Evolutionary conservation across 2,329 filamentous ascomycete genomes (phyloP).

Genomic region (Colletotrichum orbiculare): DNA sequence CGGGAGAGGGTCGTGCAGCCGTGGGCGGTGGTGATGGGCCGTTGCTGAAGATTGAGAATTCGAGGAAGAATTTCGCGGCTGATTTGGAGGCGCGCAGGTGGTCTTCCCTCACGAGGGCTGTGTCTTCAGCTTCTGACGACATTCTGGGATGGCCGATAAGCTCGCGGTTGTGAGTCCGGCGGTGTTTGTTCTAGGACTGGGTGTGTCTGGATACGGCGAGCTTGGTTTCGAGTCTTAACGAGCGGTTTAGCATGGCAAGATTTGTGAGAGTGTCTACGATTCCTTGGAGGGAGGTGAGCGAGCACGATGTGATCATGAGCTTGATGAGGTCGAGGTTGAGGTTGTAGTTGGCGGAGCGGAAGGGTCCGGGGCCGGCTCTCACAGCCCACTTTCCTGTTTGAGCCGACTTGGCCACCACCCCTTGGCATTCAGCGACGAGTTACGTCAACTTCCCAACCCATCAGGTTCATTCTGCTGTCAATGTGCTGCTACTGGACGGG

Average conservation of each 20-base stretch:
- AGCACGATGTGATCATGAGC: too few relatives aligned
- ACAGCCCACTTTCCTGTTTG: constrained; percentile 32
- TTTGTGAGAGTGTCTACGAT: too few relatives aligned
- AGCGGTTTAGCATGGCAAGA: too few relatives aligned
- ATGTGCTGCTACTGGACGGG: too few relatives aligned
- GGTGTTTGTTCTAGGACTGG: neutral
- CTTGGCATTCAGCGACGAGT: constrained; percentile 13
- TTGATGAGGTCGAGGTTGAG: neutral
- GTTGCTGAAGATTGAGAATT: constrained; percentile 58
- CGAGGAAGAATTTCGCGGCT: constrained; percentile 54
- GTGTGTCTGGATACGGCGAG: too few relatives aligned
- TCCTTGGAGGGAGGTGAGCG: too few relatives aligned
- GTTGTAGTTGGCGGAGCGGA: neutral
- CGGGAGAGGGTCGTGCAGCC: constrained; percentile 41
- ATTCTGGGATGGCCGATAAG: neutral
- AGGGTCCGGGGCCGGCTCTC: constrained; percentile 14
- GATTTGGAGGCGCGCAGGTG: constrained; percentile 25
- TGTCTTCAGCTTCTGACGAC: neutral
- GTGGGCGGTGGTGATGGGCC: constrained; percentile 42
- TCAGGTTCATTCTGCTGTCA: neutral
- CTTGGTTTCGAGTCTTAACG: accelerated
- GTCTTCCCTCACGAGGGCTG: constrained; percentile 17
- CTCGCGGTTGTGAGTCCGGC: neutral
- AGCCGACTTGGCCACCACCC: constrained; percentile 28
- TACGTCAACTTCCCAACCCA: neutral